Evolutionary conservation across 768 basidiomycete species (phyloP).

Genomic region (Trametes coccinea): DNA sequence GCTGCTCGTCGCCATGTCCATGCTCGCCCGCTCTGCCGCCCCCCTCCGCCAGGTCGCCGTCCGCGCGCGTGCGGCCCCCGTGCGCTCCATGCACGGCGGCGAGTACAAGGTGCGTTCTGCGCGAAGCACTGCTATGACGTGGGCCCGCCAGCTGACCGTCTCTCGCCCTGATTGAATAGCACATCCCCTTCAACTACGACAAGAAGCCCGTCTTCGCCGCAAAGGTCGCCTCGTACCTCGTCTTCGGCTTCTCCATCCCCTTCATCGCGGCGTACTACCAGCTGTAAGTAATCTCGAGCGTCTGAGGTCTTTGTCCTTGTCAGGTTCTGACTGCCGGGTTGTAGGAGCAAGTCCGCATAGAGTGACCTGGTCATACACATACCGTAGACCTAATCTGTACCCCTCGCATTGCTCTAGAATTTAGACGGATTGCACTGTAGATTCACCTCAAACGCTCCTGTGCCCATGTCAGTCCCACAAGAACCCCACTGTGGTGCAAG

Average conservation of each 20-base stretch:
- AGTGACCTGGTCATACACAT: conserved; percentile 5
- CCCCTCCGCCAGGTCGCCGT: conserved; percentile 30
- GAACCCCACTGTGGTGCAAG: too few relatives aligned
- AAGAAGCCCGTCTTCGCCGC: conserved; percentile 36
- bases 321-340: not conserved
- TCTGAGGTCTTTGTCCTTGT: not conserved
- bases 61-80: conserved; percentile 25
- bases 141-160: not conserved
- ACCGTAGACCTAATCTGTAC: conserved; percentile 20
- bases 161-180: conserved; percentile 17
- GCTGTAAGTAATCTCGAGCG: conserved; percentile 52
- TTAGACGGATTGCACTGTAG: conserved; percentile 13
- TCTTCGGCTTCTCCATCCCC: conserved; percentile 64
- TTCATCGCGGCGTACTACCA: conserved; percentile 63
- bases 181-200: conserved; percentile 37
- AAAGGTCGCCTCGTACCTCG: conserved; percentile 51
- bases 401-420: conserved; percentile 12
- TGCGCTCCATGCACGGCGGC: conserved; percentile 26
- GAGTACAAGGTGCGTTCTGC: conserved; percentile 24
- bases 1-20: conserved; percentile 20
- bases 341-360: conserved; percentile 24
- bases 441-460: not conserved
- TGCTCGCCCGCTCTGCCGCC: conserved; percentile 29
- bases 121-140: conserved; percentile 1
- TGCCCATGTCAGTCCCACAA: too few relatives aligned